Evolutionary conservation across 2,329 filamentous ascomycete genomes (phyloP).

Genomic region (Teratosphaeria nubilosa): DNA sequence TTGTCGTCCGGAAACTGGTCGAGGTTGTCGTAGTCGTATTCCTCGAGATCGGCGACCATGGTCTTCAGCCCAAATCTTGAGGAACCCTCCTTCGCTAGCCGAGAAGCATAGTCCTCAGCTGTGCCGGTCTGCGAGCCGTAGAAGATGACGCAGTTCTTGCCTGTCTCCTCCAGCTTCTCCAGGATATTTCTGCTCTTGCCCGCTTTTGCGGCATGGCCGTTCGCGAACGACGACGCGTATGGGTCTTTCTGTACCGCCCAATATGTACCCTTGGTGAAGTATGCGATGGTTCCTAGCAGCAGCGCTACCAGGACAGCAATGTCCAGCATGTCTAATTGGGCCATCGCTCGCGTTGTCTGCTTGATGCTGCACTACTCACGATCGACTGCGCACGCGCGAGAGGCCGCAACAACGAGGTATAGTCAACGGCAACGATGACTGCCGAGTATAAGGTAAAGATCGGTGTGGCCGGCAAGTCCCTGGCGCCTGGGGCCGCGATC

Average conservation of each 20-base stretch:
- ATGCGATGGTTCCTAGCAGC: constrained; percentile 78
- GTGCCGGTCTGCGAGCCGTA: constrained; percentile 98
- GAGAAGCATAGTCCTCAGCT: constrained; percentile 93
- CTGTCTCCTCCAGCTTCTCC: constrained; percentile 89
- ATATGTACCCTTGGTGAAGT: constrained; percentile 94
- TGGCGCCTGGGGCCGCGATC: background rate
- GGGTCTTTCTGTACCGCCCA: constrained; percentile 86
- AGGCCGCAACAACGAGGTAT: background rate
- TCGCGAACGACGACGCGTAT: constrained; percentile 66
- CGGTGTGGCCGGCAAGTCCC: background rate
- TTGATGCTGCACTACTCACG: background rate
- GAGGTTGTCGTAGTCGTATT: constrained; percentile 93
- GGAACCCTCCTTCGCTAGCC: constrained; percentile 93
- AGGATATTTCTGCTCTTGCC: constrained; percentile 85
- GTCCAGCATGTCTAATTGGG: constrained; percentile 92
- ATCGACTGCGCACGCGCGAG: background rate
- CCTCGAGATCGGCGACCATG: constrained; percentile 95
- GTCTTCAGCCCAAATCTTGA: constrained; percentile 93
- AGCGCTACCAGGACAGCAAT: constrained; percentile 80
- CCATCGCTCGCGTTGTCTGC: constrained; percentile 49
- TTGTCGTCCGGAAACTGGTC: constrained; percentile 84
- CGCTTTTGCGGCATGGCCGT: constrained; percentile 56
- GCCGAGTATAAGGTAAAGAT: background rate
- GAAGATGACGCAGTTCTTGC: constrained; percentile 97
- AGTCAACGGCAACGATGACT: background rate